These are phyloP conservation scores for Irpex sp. DNA, from an alignment of 1,284 basidiomycete genomes.

Conservation along the genomic window DNA sequence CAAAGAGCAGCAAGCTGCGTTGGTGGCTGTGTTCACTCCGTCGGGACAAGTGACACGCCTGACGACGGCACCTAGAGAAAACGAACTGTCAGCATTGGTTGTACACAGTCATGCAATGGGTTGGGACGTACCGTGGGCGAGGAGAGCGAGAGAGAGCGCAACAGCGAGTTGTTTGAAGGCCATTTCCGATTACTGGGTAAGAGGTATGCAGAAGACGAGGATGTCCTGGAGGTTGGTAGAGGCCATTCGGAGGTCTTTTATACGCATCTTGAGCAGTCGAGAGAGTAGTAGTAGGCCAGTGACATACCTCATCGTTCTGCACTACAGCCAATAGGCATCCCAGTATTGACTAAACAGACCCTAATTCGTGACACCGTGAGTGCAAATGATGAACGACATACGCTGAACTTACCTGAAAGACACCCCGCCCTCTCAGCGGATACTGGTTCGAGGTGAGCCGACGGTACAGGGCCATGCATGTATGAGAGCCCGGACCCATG, in stretches of 20 bases:
- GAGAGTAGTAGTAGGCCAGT: neutral
- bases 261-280: neutral
- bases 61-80: constrained; percentile 30
- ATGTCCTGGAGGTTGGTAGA: constrained; percentile 4
- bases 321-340: neutral
- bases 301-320: neutral
- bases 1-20: constrained; percentile 49
- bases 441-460: neutral
- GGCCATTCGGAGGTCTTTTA: neutral
- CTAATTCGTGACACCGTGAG: neutral
- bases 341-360: neutral
- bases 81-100: neutral
- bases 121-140: constrained; percentile 5
- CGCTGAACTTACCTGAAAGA: neutral
- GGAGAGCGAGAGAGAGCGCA: constrained; percentile 12
- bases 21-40: constrained; percentile 40
- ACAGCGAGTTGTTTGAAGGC: constrained; percentile 21
- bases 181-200: constrained; percentile 10
- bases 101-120: neutral
- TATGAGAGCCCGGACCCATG: neutral
- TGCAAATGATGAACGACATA: neutral
- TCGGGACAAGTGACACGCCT: constrained; percentile 44
- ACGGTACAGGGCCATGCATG: neutral
- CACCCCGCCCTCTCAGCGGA: neutral
- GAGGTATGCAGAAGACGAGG: constrained; percentile 5